A percentile compares a stretch with the other conserved stretches of the same genome.
Conservation (phyloP, 306 rosid species). For the Phaseolus lunatus region DNA sequence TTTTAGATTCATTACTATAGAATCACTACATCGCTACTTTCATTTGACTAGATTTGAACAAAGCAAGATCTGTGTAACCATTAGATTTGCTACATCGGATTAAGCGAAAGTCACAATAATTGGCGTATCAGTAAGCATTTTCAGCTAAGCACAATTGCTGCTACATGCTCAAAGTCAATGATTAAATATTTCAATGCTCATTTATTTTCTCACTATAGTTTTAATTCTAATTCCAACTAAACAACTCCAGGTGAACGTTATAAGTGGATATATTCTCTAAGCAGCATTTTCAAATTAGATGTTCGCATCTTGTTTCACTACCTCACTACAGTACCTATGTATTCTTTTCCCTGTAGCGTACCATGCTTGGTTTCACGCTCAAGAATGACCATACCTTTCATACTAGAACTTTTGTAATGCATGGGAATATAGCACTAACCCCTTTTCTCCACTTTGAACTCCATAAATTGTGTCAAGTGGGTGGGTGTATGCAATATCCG, state of each 20-base stretch:
- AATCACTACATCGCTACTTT: conserved; percentile 35
- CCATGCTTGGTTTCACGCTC: conserved; percentile 37
- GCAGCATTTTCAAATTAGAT: not conserved
- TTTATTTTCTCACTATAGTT: conserved; percentile 8
- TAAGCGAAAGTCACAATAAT: conserved; percentile 44
- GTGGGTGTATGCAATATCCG: conserved; percentile 44
- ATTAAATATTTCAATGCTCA: conserved; percentile 21
- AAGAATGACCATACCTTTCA: conserved; percentile 34
- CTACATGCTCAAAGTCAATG: conserved; percentile 42
- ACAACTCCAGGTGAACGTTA: conserved; percentile 7
- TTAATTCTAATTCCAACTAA: not conserved
- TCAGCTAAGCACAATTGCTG: conserved; percentile 31
- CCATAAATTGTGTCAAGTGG: conserved; percentile 53
- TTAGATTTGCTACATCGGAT: conserved; percentile 30
- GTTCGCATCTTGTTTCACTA: not conserved
- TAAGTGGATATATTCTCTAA: not conserved
- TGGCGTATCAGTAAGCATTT: conserved; percentile 40
- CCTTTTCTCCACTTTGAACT: conserved; percentile 48
- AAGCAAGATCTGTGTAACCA: conserved; percentile 36
- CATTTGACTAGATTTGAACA: conserved; percentile 33
- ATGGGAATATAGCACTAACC: conserved; percentile 42
- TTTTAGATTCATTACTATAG: conserved; percentile 47
- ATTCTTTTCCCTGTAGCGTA: conserved; percentile 28
- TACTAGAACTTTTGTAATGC: conserved; percentile 40
- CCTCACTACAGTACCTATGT: not conserved